phyloP scores from a whole-genome alignment of 2,329 filamentous ascomycete species.

The Fusarium albosuccineum region DNA sequence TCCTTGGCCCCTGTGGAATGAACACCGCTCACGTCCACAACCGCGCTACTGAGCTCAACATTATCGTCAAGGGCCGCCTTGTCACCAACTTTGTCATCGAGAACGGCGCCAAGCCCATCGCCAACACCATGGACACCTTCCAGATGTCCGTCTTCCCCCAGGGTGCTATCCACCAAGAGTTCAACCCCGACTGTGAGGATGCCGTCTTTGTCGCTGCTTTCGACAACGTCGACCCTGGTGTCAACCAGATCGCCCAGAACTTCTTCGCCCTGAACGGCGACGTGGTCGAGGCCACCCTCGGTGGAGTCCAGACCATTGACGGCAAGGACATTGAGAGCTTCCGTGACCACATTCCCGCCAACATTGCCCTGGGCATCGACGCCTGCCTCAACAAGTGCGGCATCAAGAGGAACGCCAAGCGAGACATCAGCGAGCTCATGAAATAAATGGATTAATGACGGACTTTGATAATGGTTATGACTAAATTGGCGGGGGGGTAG shows the following conservation, averaged over 20 bases:
- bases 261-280: conserved; percentile 59
- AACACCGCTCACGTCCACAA: conserved; percentile 65
- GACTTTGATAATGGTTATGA: no score
- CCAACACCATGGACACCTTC: conserved; percentile 54
- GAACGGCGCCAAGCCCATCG: conserved; percentile 55
- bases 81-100: conserved; percentile 60
- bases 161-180: conserved; percentile 64
- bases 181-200: conserved; percentile 63
- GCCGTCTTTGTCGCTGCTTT: conserved; percentile 64
- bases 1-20: conserved; percentile 63
- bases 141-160: conserved; percentile 64
- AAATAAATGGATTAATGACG: no score
- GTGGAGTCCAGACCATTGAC: conserved; percentile 52
- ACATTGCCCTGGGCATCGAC: conserved; percentile 65
- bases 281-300: conserved; percentile 55
- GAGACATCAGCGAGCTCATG: conserved; percentile 14
- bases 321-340: conserved; percentile 58
- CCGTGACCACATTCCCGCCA: conserved; percentile 57
- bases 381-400: conserved; percentile 63
- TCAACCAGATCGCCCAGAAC: conserved; percentile 60
- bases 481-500: no score
- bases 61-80: conserved; percentile 59
- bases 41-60: conserved; percentile 62
- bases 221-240: conserved; percentile 60
- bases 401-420: conserved; percentile 53